Evolutionary conservation across 495 filamentous ascomycete genomes (phyloP), one percentile per base, ranked within the genome.

Genomic region (Penicillium steckii): DNA sequence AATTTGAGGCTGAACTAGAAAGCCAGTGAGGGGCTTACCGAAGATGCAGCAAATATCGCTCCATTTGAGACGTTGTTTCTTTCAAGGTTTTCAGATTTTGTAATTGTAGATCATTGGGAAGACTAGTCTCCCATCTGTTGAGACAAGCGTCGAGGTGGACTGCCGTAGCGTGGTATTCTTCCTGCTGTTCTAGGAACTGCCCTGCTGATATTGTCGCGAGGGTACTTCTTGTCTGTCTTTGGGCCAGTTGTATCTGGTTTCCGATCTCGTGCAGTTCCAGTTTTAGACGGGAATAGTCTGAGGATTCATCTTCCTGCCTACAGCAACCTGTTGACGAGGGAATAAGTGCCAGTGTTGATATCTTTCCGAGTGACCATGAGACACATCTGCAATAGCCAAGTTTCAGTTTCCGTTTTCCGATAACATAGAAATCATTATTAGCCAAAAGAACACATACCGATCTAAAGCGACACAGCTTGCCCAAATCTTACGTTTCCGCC

Each of bases 361-460:
- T 54, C 41, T 46, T 59, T 18, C 60, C 55, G 6, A 63, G 56
- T 30, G 60, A 63, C 60, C 60, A 63, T 27, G 60, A 63, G 10
- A 59, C 53, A 30, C 60, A 63, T 44, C 60, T 63, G 49, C 27
- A 24, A 8, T 23, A 58, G 44, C 22, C 4, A 42, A n/a, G 25
- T 29, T 41, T 18, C 46, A 22, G n/a, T n/a, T n/a, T n/a, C n/a
- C n/a, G n/a, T n/a, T n/a, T n/a, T n/a, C n/a, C n/a, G n/a, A n/a
- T n/a, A n/a, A n/a, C n/a, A n/a, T n/a, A n/a, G 35, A n/a, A 27
- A 21, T n/a, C 1, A 33, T 5, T 23, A 3, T 17, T 18, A 15
- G 8, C 22, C 18, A 44, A n/a, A 37, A 15, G 13, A 6, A 15
- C 22, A 26, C 52, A 9, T 35, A 63, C 60, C 60, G 48, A 45